Conservation (phyloP, 768 basidiomycete species). For the Boletus eberwhitei region DNA sequence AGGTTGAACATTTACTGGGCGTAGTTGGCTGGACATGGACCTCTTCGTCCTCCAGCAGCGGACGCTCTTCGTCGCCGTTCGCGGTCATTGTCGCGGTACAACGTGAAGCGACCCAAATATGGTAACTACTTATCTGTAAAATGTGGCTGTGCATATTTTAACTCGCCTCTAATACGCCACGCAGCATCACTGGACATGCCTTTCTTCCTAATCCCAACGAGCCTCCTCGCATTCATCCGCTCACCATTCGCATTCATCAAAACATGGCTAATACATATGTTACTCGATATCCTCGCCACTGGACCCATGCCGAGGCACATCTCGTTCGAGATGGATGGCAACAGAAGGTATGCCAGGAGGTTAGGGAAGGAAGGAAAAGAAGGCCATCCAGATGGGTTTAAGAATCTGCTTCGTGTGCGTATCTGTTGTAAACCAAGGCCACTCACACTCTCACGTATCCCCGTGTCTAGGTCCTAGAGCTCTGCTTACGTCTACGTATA, state of each 20-base stretch:
- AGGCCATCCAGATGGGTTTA: slow-evolving; percentile 85
- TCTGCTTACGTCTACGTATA: slow-evolving; percentile 78
- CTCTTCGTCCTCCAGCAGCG: slow-evolving; percentile 19
- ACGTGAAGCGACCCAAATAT: background rate
- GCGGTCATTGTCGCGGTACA: background rate
- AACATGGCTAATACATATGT: slow-evolving; percentile 34
- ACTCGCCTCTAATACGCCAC: no score
- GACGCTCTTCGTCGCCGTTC: slow-evolving; percentile 27
- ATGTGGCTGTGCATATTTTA: slow-evolving; percentile 20
- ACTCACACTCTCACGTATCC: background rate
- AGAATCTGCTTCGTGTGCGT: slow-evolving; percentile 73
- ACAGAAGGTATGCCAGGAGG: slow-evolving; percentile 81
- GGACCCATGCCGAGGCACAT: slow-evolving; percentile 90
- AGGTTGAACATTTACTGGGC: background rate
- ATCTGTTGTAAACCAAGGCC: background rate
- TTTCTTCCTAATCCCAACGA: background rate
- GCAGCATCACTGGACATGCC: background rate
- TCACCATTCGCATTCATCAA: slow-evolving; percentile 14
- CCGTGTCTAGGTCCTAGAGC: slow-evolving; percentile 68
- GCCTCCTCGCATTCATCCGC: slow-evolving; percentile 11
- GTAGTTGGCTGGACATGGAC: background rate
- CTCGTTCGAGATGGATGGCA: slow-evolving; percentile 97
- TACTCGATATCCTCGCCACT: slow-evolving; percentile 66
- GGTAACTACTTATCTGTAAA: background rate
- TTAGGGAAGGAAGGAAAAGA: slow-evolving; percentile 61